Conservation (phyloP, 768 basidiomycete species). For the Termitomyces sp. region DNA sequence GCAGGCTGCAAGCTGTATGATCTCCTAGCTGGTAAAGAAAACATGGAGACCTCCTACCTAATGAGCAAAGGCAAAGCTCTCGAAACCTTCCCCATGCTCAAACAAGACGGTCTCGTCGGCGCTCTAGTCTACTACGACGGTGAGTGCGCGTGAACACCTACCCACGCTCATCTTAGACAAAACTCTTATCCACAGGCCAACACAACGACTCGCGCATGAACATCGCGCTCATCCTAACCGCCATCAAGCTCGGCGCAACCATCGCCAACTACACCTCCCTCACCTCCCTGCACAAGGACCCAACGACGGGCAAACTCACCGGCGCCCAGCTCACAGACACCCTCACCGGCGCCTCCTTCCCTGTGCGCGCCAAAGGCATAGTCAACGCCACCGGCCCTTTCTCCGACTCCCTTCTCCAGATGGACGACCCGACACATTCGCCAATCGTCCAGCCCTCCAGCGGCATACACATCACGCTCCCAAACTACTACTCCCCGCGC, state of each 20-base stretch:
- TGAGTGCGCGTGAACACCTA: slow-evolving; percentile 25
- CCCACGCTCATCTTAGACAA: neutral
- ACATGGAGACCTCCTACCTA: slow-evolving; percentile 93
- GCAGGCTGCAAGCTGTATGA: slow-evolving; percentile 97
- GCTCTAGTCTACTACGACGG: slow-evolving; percentile 98
- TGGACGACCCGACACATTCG: slow-evolving; percentile 72
- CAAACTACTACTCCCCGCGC: slow-evolving; percentile 93
- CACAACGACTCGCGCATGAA: slow-evolving; percentile 99
- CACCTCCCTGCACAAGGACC: slow-evolving; percentile 64
- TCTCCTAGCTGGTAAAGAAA: slow-evolving; percentile 88
- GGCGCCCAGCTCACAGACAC: slow-evolving; percentile 79
- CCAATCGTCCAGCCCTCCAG: slow-evolving; percentile 91
- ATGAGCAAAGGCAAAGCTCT: slow-evolving; percentile 93
- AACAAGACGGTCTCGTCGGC: slow-evolving; percentile 85
- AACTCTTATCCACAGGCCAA: slow-evolving; percentile 56
- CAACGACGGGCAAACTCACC: slow-evolving; percentile 46
- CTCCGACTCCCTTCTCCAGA: slow-evolving; percentile 74
- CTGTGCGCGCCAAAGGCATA: slow-evolving; percentile 82
- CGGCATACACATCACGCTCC: slow-evolving; percentile 94
- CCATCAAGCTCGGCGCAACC: slow-evolving; percentile 85
- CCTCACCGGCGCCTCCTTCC: slow-evolving; percentile 78
- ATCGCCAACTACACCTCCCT: slow-evolving; percentile 91
- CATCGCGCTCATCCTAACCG: slow-evolving; percentile 89
- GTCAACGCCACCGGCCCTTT: slow-evolving; percentile 98
- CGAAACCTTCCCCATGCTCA: slow-evolving; percentile 96